Base-by-base conservation (phyloP, 768 basidiomycete species). In the Phlebiopsis gigantea region DNA sequence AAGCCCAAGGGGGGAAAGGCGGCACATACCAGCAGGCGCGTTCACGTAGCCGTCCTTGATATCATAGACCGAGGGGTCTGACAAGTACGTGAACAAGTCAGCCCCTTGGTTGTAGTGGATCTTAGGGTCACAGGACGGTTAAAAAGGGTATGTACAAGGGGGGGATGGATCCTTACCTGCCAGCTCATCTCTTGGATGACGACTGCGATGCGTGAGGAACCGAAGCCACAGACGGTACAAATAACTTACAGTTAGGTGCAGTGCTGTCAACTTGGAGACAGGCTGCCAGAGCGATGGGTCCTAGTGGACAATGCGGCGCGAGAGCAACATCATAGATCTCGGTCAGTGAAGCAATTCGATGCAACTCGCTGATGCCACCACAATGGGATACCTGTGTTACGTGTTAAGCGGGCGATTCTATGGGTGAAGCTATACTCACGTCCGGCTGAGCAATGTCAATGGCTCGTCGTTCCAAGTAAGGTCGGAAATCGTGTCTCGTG, bases 361-460 rank as follows among this genome's bases (percentile, higher is more conserved):
- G 75, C 5, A 82, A 69, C 65, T 86, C 83, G 41, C 72, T 73
- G 64, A 87, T 86, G 3, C 83, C 81, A 24, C 84, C 81, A 34
- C 81, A 82, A 60, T 83, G 82, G 1, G 79, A 73, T 19, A 81
- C 77, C 80, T 83, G 25, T 6, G 3, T n/a, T n/a, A 24, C 7
- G 53, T 15, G 42, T 46, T 4, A 10, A 28, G 22, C 10, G 26
- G 12, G 5, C 15, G 26, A 30, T 30, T 8, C 5, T 19, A 41
- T 17, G 34, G 8, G 34, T 12, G 31, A 34, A 34, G 34, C 12
- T 39, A 12, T 24, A 69, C 75, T 55, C 53, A 85, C 80, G 64
- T 87, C 86, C 15, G 85, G 85, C 65, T 88, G 87, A 0, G 80
- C 81, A 58, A 87, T 83, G 62, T 87, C 85, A 58, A 88, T 78